Percentiles rank a stretch among this genome's conserved stretches.
phyloP scores from a whole-genome alignment of 768 basidiomycete genomes.

The Lactifluus hygrophoroides region DNA sequence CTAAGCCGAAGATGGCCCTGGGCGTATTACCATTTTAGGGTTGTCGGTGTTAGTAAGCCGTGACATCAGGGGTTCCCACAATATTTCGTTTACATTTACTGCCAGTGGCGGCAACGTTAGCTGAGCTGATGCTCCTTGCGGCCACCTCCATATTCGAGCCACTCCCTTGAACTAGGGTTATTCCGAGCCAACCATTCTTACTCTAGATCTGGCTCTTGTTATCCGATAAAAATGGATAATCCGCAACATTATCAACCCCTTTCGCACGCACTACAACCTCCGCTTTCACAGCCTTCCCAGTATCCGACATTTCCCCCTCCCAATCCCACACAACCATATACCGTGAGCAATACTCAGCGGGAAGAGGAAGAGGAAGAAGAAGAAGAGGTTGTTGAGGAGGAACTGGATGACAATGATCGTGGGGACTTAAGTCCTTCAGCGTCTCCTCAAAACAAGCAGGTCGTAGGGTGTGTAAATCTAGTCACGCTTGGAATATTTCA shows the following conservation, averaged over 20 bases:
- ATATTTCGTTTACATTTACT: constrained; percentile 19
- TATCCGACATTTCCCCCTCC: constrained; percentile 21
- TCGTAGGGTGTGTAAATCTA: constrained; percentile 26
- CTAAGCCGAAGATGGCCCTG: not conserved
- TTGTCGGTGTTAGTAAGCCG: constrained; percentile 19
- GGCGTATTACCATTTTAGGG: no score
- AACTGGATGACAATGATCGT: constrained; percentile 36
- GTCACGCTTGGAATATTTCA: constrained; percentile 19
- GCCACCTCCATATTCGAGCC: constrained; percentile 16
- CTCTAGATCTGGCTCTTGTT: constrained; percentile 12
- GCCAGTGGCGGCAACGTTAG: no score
- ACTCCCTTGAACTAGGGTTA: constrained; percentile 10
- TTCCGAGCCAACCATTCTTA: constrained; percentile 6
- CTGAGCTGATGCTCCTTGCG: constrained; percentile 5
- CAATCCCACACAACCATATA: constrained; percentile 20
- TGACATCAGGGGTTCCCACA: constrained; percentile 17
- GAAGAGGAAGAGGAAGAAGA: constrained; percentile 69
- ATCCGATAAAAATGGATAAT: constrained; percentile 44
- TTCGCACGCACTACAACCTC: constrained; percentile 68
- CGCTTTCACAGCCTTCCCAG: constrained; percentile 26
- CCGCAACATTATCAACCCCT: constrained; percentile 76
- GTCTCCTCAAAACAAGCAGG: constrained; percentile 24
- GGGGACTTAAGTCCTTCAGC: constrained; percentile 28
- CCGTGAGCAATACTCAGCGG: constrained; percentile 29
- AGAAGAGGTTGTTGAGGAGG: constrained; percentile 63